Evolutionary conservation across 148 eudicot species (phyloP), one percentile per base, ranked within the genome.

Genomic region (Rhododendron williamsianum): DNA sequence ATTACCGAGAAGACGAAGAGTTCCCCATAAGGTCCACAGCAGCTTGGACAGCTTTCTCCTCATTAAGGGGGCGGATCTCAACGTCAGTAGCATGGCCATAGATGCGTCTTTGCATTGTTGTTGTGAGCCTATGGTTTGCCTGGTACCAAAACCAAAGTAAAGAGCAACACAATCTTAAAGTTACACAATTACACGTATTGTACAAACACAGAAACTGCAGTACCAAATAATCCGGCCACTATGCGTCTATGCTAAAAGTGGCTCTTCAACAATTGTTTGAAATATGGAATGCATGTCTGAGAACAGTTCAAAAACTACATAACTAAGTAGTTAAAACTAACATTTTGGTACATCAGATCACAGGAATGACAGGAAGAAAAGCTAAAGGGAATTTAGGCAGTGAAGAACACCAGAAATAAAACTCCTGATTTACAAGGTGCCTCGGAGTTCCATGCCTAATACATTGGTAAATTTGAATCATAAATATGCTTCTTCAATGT

Each of bases 41-140:
- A 52, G 92, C 96, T 90, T 95, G 98, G 88, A 96, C 93, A 86
- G 99, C 99, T 89, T 89, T 96, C 89, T 93, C 98, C 90, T 96
- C 98, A 85, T 96, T 92, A 83, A 96, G 83, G 79, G 99, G 99
- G 60, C 97, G 94, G 85, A 96, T 96, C 88, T 88, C 97, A 83
- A 95, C 98, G 87, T 96, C 93, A 33, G 98, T 95, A 78, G 97
- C 98, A 87, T 91, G 99, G 79, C 95, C 95, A 87, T 96, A 96
- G 76, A 95, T 94, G 81, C 96, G 95, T 82, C 99, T 87, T 92
- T 96, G 99, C 84, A 93, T 54, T 23, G 91, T 95, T 85, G 98
- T 96, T 19, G 97, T 93, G 46, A 95, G 85, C 80, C 97, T 89
- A 84, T 96, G 99, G 90, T 96, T 96, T 82, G 87, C 88, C 99